Conservation (phyloP, 2,329 filamentous ascomycete genomes). For the Neophaeococcomyces mojaviensis region DNA sequence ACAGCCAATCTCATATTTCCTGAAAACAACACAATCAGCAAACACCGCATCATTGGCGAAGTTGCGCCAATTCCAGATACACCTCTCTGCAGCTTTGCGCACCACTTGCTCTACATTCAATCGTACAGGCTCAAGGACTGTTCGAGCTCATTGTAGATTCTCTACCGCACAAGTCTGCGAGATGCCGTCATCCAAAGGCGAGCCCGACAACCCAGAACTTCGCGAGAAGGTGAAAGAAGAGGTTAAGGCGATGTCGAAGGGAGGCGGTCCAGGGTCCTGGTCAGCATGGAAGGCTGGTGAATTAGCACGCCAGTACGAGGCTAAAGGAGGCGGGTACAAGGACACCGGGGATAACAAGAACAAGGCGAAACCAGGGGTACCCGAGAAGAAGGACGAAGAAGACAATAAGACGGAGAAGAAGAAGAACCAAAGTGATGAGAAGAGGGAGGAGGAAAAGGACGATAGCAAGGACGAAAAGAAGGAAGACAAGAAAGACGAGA, state of each 20-base stretch:
- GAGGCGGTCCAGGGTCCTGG: conserved; percentile 19
- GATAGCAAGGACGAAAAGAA: neutral
- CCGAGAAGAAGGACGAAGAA: conserved; percentile 18
- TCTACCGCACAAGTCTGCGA: neutral
- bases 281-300: conserved; percentile 23
- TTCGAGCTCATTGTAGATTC: neutral
- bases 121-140: neutral
- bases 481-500: conserved; percentile 2
- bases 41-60: neutral
- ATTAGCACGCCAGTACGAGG: conserved; percentile 18
- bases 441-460: conserved; percentile 1
- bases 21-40: neutral
- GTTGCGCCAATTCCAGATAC: neutral
- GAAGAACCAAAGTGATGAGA: neutral
- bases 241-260: conserved; percentile 20
- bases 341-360: conserved; percentile 20
- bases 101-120: neutral
- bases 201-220: conserved; percentile 19
- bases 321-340: conserved; percentile 17
- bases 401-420: conserved; percentile 7
- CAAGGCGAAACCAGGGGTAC: conserved; percentile 19
- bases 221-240: conserved; percentile 22
- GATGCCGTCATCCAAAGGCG: conserved; percentile 21
- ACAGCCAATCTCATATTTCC: neutral
- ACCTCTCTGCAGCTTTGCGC: neutral